These are phyloP conservation scores for Diphasiastrum complanatum DNA, from an alignment of 83 land plant genomes.

Conservation along the genomic window DNA sequence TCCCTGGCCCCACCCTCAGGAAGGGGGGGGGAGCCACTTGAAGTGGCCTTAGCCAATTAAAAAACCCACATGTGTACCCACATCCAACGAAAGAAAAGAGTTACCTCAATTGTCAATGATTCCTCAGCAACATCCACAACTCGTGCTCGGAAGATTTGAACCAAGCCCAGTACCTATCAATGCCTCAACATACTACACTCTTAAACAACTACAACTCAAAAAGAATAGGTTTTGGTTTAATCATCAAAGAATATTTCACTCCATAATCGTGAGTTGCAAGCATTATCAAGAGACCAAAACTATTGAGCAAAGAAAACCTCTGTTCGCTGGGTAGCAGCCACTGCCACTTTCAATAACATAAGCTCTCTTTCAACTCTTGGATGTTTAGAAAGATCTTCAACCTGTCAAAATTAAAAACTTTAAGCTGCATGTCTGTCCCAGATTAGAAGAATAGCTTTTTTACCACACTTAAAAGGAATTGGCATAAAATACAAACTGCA, in stretches of 20 bases:
- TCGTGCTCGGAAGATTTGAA: slow-evolving; percentile 79
- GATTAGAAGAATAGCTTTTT: no score
- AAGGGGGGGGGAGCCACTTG: no score
- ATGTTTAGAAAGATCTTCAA: slow-evolving; percentile 75
- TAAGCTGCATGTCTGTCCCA: background rate
- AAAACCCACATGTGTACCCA: no score
- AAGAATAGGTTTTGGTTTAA: background rate
- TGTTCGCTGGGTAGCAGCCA: slow-evolving; percentile 48
- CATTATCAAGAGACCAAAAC: slow-evolving; percentile 9
- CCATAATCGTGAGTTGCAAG: background rate
- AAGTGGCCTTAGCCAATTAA: no score
- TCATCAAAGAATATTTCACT: background rate
- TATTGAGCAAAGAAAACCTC: slow-evolving; percentile 45
- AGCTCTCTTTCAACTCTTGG: slow-evolving; percentile 85
- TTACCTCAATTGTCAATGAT: slow-evolving; percentile 81
- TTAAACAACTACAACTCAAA: background rate
- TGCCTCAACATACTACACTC: background rate
- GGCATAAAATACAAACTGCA: no score
- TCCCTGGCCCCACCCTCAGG: no score
- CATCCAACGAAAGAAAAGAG: no score
- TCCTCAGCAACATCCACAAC: slow-evolving; percentile 89
- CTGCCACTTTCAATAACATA: slow-evolving; percentile 81
- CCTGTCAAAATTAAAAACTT: slow-evolving; percentile 36
- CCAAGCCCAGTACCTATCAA: slow-evolving; percentile 77
- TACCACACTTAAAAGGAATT: no score